Evolutionary conservation across 257 asterid species (phyloP).

Genomic region (Scutellaria barbata): DNA sequence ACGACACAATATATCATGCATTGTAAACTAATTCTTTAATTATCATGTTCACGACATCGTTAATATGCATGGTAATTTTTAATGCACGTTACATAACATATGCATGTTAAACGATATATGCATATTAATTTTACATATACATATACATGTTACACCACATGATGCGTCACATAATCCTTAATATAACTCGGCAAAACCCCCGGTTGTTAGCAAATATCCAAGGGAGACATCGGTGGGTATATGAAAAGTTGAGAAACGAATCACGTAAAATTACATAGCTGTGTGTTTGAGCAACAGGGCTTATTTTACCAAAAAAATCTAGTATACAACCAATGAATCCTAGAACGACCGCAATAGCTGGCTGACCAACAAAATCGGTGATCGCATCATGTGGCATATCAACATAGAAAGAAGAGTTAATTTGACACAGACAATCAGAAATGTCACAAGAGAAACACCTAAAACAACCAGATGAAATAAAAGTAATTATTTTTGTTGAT

Average conservation of each 20-base stretch:
- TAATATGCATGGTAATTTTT: too few species aligned
- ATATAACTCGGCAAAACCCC: conserved; percentile 75
- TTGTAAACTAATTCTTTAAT: too few species aligned
- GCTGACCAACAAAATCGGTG: conserved; percentile 52
- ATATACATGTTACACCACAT: too few species aligned
- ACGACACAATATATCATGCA: too few species aligned
- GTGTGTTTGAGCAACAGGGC: conserved; percentile 1
- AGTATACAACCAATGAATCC: conserved; percentile 90
- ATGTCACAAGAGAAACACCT: neutral
- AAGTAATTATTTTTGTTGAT: too few species aligned
- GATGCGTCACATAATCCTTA: too few species aligned
- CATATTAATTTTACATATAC: too few species aligned
- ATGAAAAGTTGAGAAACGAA: conserved; percentile 61
- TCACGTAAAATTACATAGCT: neutral
- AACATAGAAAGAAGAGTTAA: neutral
- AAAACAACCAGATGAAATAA: neutral
- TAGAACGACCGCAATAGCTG: conserved; percentile 78
- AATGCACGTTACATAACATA: too few species aligned
- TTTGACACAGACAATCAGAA: neutral
- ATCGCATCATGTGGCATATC: conserved; percentile 2
- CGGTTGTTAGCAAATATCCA: conserved; percentile 66
- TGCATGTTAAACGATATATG: too few species aligned
- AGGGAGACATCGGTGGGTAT: conserved; percentile 86
- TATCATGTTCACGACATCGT: too few species aligned
- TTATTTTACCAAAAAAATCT: conserved; percentile 75